Evolutionary conservation across 345 rosid genomes (phyloP), one percentile per base, ranked within the genome.

Genomic region (Brassica napus): DNA sequence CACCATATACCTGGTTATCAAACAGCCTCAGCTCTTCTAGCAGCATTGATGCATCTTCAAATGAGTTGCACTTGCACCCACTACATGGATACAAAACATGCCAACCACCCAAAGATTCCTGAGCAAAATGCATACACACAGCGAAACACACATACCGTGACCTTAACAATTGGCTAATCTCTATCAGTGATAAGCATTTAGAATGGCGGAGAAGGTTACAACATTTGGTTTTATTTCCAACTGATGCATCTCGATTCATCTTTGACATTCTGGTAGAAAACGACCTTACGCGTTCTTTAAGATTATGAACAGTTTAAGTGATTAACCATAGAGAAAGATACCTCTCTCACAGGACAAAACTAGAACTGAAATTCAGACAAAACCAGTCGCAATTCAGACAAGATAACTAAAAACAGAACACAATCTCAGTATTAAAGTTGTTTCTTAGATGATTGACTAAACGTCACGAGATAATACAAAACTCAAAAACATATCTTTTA

Each of bases 191-290:
- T n/a, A n/a, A 75, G 97, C 98, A 81, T 94, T 92, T 65, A 91
- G 75, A 75, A 92, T 92, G 67, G 98, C 94, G 6, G 97, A 91
- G 72, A 92, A 92, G 1, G 97, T 94, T 63, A 94, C 97, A 4
- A 94, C 98, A 81, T 94, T 92, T 49, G 98, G 97, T 85, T 92
- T 92, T 74, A 92, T 92, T 74, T 89, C 80, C 71, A 92, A 87
- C 82, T 88, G 88, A 37, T 89, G 97, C 97, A 94, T 92, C n/a
- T n/a, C n/a, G n/a, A n/a, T n/a, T n/a, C n/a, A 24, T 58, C 9
- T 0, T 39, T 37, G 9, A 37, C 42, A 35, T 32, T 49, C 55
- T 47, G 0, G 30, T n/a, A n/a, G n/a, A n/a, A n/a, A n/a, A n/a
- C n/a, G n/a, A n/a, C n/a, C 21, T 49, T 5, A 23, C 21, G 44